A percentile compares a stretch with the other conserved stretches of the same genome.
These are phyloP conservation scores for Sporothrix variecibatus DNA, from an alignment of 2,329 filamentous ascomycete genomes.

Conservation along the genomic window DNA sequence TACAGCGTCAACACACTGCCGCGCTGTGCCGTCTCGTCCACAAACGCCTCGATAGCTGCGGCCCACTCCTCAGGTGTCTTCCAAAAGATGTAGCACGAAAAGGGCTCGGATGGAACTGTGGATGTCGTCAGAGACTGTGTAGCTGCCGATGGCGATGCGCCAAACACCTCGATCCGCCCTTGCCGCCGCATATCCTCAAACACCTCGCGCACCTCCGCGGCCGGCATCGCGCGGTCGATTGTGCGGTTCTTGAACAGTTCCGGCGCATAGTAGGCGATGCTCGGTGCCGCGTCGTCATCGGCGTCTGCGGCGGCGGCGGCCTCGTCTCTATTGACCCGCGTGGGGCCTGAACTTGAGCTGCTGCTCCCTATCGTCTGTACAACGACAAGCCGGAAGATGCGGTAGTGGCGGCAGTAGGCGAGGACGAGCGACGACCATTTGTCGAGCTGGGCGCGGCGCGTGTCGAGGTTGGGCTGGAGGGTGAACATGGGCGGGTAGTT, in stretches of 20 bases:
- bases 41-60: slow-evolving; percentile 72
- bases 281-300: slow-evolving; percentile 9
- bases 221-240: slow-evolving; percentile 54
- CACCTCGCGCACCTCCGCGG: slow-evolving; percentile 58
- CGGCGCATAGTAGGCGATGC: slow-evolving; percentile 29
- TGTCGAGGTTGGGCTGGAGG: slow-evolving; percentile 72
- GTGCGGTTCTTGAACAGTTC: slow-evolving; percentile 60
- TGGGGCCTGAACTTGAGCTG: slow-evolving; percentile 35
- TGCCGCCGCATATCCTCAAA: slow-evolving; percentile 61
- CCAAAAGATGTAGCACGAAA: slow-evolving; percentile 75
- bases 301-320: slow-evolving; percentile 28
- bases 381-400: slow-evolving; percentile 73
- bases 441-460: slow-evolving; percentile 71
- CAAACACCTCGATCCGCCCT: slow-evolving; percentile 62
- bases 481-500: slow-evolving; percentile 85
- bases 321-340: slow-evolving; percentile 43
- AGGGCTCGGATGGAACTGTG: slow-evolving; percentile 49
- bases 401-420: slow-evolving; percentile 77
- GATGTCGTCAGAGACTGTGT: slow-evolving; percentile 14
- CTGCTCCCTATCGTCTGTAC: slow-evolving; percentile 33
- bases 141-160: slow-evolving; percentile 35
- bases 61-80: slow-evolving; percentile 90
- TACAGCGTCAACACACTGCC: slow-evolving; percentile 89
- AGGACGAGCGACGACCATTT: slow-evolving; percentile 89
- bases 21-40: slow-evolving; percentile 86